Conservation (phyloP, 306 rosid genomes). For the Prosopis cineraria region DNA sequence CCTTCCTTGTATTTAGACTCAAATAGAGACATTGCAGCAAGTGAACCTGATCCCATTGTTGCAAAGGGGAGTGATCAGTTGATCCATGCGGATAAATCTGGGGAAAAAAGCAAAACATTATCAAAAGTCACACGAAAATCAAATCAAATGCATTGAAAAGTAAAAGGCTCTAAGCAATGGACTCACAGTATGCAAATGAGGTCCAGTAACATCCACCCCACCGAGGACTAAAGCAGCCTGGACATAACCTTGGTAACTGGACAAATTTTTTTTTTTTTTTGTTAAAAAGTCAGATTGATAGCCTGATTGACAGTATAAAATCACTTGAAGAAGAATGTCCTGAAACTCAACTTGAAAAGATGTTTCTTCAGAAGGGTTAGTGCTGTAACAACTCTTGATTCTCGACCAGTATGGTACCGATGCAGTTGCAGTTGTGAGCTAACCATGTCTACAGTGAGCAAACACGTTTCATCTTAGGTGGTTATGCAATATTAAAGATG, state of each 20-base stretch:
- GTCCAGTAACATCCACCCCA: constrained; percentile 91
- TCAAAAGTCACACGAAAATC: constrained; percentile 35
- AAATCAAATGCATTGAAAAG: constrained; percentile 18
- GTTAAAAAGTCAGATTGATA: constrained; percentile 17
- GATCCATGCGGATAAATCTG: constrained; percentile 96
- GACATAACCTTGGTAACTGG: constrained; percentile 85
- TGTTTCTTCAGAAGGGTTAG: constrained; percentile 55
- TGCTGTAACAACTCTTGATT: constrained; percentile 56
- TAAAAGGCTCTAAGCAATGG: constrained; percentile 20
- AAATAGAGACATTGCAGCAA: constrained; percentile 55
- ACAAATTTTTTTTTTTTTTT: no score
- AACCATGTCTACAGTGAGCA: constrained; percentile 72
- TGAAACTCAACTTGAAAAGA: constrained; percentile 52
- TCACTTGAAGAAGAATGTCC: constrained; percentile 8
- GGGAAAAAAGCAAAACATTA: constrained; percentile 20
- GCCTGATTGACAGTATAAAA: constrained; percentile 6
- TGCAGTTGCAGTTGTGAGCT: constrained; percentile 95
- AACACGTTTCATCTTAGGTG: constrained; percentile 32
- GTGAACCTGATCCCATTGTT: constrained; percentile 59
- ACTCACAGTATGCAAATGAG: constrained; percentile 91
- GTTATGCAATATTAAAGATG: constrained; percentile 7
- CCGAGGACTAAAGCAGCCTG: constrained; percentile 94
- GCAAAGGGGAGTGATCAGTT: constrained; percentile 63
- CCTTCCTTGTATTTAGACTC: constrained; percentile 73
- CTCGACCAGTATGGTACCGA: constrained; percentile 91